Evolutionary conservation across 495 filamentous ascomycete species (phyloP).

Genomic region (Hyaloscypha hepaticicola): DNA sequence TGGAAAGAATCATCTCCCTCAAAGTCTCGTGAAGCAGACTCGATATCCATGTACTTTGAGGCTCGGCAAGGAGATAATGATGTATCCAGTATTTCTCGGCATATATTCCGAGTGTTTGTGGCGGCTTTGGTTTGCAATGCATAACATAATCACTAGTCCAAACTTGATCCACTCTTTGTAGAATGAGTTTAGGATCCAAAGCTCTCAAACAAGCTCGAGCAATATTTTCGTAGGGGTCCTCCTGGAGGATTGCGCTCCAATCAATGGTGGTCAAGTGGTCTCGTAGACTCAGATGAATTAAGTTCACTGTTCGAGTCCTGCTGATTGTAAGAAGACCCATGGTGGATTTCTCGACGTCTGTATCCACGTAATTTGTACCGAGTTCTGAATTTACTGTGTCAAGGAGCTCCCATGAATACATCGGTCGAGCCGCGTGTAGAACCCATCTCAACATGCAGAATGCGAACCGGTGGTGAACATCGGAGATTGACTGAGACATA

Average conservation of each 20-base stretch:
- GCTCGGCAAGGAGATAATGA: slow-evolving; percentile 4
- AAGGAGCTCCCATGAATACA: slow-evolving; percentile 6
- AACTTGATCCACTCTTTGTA: not conserved
- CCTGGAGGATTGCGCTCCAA: not conserved
- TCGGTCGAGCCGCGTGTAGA: slow-evolving; percentile 3
- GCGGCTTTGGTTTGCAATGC: not conserved
- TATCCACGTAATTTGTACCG: not conserved
- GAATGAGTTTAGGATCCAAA: not conserved
- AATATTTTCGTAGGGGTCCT: not conserved
- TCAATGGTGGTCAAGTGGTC: not conserved
- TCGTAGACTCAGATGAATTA: slow-evolving; percentile 2
- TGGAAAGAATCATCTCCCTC: not conserved
- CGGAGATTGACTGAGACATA: slow-evolving; percentile 1
- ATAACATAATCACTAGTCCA: not conserved
- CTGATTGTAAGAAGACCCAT: slow-evolving; percentile 6
- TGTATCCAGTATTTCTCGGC: slow-evolving; percentile 6
- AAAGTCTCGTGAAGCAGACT: slow-evolving; percentile 7
- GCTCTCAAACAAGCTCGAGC: not conserved
- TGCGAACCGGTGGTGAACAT: slow-evolving; percentile 7
- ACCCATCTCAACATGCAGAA: slow-evolving; percentile 2
- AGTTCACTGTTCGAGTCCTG: slow-evolving; percentile 7
- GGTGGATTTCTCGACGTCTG: slow-evolving; percentile 4
- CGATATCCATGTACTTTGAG: not conserved
- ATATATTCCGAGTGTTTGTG: slow-evolving; percentile 3
- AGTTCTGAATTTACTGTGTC: slow-evolving; percentile 10